A percentile compares a stretch with the other conserved stretches of the same genome.
Evolutionary conservation across 2,329 filamentous ascomycete genomes (phyloP).

Genomic region (Aspergillus sp.): DNA sequence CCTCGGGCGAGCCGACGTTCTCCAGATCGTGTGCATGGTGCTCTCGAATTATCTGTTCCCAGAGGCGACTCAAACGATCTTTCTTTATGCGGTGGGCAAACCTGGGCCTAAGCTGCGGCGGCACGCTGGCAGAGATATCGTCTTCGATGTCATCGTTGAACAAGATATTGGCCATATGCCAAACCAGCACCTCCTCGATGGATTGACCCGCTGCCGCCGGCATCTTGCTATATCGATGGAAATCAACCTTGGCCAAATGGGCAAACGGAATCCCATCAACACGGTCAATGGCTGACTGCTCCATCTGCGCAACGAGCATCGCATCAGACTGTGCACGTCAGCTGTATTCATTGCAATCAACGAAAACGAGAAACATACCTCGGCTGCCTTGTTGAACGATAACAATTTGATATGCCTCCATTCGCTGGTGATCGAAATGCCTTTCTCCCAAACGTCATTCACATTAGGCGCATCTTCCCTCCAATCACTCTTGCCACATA

Average conservation of each 20-base stretch:
- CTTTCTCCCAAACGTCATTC: conserved; percentile 43
- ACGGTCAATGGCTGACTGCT: conserved; percentile 37
- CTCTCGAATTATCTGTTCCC: conserved; percentile 41
- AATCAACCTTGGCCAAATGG: conserved; percentile 23
- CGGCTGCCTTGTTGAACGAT: conserved; percentile 12
- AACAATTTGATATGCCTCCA: conserved; percentile 24
- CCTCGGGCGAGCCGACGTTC: conserved; percentile 57
- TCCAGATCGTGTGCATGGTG: conserved; percentile 60
- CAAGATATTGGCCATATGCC: conserved; percentile 77
- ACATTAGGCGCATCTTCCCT: conserved; percentile 11
- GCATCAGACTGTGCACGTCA: conserved; percentile 13
- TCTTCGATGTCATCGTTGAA: conserved; percentile 59
- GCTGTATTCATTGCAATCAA: neutral
- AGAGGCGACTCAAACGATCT: conserved; percentile 36
- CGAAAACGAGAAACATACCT: conserved; percentile 10
- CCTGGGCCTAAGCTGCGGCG: conserved; percentile 27
- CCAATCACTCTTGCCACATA: conserved; percentile 48
- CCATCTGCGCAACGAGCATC: conserved; percentile 26
- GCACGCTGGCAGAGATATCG: conserved; percentile 35
- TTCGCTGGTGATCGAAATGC: conserved; percentile 36
- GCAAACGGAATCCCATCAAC: conserved; percentile 52
- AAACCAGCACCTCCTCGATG: conserved; percentile 47
- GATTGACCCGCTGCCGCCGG: conserved; percentile 19
- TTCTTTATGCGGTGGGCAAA: conserved; percentile 39
- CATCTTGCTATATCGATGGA: conserved; percentile 23